Base-by-base conservation (phyloP, 2,329 filamentous ascomycete species). In the Scedosporium aurantiacum region DNA sequence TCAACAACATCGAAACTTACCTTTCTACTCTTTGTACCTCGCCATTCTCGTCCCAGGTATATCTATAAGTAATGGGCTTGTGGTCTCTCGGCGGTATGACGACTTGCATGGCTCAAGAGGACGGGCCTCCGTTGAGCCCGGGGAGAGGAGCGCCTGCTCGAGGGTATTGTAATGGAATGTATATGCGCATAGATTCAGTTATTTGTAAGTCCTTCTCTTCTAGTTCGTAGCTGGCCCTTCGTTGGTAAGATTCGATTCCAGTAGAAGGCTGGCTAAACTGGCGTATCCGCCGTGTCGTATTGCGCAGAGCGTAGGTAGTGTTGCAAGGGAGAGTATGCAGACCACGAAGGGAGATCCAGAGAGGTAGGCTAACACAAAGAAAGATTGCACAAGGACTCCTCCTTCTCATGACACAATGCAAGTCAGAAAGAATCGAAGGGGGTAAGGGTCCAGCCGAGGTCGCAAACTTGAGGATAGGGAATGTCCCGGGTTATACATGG, bases 1-100 rank as follows among this genome's bases (percentile, higher is more conserved):
- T 16, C 14, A 28, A 16, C 18, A 16, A n/a, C 16, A 18, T 2
- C 23, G 8, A 41, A 41, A 43, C 37, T 14, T 27, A 66, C 64
- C 61, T 65, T 43, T 66, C 64, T 23, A 63, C 37, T 27, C 61
- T 63, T 32, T 66, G 60, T 5, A 66, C 64, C 18, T 64, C 37
- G n/a, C 63, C 64, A 28, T 65, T 59, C 28, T 65, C 62, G 52
- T 64, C 63, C 63, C 63, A 66, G 55, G 63, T 64, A 40, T 64
- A 64, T 62, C 61, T 61, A 56, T 66, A 65, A 18, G 61, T 60
- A 57, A 61, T 60, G 43, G 63, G 57, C 28, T 56, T 64, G 58
- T 65, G 63, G 43, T 64, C 63, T 61, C 64, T 58, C 16, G 64
- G 61, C 43, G 64, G 64, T 47, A 66, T 65, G 52, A 65, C 62